Evolutionary conservation across 495 filamentous ascomycete genomes (phyloP).

Genomic region (Lasiosphaeria miniovina): DNA sequence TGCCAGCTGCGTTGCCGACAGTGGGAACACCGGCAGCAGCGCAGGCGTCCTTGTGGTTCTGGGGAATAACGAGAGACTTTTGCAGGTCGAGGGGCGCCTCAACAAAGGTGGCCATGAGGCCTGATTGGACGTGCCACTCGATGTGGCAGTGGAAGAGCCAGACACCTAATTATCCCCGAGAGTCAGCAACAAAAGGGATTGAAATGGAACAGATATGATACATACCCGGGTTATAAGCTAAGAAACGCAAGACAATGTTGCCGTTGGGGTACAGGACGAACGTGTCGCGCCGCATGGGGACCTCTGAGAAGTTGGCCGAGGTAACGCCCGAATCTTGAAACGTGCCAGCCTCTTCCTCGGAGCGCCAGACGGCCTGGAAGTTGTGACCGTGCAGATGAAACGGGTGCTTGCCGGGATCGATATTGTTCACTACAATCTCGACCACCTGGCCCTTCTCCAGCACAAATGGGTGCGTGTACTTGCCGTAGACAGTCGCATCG

Average conservation of each 20-base stretch:
- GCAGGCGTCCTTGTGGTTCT: conserved; percentile 63
- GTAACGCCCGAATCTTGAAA: conserved; percentile 43
- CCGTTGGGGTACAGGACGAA: conserved; percentile 53
- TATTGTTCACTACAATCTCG: conserved; percentile 79
- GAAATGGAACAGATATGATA: no score
- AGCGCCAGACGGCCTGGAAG: conserved; percentile 62
- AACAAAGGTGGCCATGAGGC: conserved; percentile 67
- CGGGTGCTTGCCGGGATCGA: conserved; percentile 69
- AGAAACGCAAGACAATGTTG: conserved; percentile 65
- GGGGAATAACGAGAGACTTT: conserved; percentile 56
- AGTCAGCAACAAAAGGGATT: no score
- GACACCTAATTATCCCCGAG: conserved; percentile 38
- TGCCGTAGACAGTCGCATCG: conserved; percentile 68
- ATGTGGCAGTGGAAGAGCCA: conserved; percentile 77
- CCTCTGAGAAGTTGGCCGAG: conserved; percentile 37
- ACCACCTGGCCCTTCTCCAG: conserved; percentile 65
- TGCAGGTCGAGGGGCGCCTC: conserved; percentile 60
- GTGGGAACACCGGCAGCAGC: conserved; percentile 44
- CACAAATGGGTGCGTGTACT: conserved; percentile 66
- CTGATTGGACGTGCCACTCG: conserved; percentile 65
- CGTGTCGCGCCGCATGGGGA: conserved; percentile 56
- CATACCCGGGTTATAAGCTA: conserved; percentile 65
- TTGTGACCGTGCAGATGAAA: conserved; percentile 87
- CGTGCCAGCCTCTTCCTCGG: conserved; percentile 40
- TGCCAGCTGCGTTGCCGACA: conserved; percentile 74